These are phyloP conservation scores for Moringa oleifera DNA, from an alignment of 345 rosid genomes.

Conservation along the genomic window DNA sequence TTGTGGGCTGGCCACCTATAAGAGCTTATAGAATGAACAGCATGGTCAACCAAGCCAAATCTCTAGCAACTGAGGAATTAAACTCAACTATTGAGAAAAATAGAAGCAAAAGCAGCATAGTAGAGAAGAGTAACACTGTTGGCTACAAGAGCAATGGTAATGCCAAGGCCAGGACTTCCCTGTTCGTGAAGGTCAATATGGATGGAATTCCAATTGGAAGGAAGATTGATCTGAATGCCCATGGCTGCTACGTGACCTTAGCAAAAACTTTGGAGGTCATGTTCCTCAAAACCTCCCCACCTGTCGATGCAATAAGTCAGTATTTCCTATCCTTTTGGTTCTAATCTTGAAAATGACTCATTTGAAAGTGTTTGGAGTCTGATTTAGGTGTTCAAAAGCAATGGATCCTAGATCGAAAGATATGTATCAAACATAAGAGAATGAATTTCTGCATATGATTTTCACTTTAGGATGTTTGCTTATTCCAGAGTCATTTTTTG, in stretches of 20 bases:
- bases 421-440: too few relatives aligned
- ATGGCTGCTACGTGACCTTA: constrained; percentile 62
- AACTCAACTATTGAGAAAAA: constrained; percentile 27
- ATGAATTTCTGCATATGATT: too few relatives aligned
- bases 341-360: constrained; percentile 2
- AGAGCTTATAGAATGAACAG: constrained; percentile 71
- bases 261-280: constrained; percentile 64
- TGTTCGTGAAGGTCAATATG: constrained; percentile 88
- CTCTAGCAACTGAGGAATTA: constrained; percentile 40
- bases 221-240: constrained; percentile 73
- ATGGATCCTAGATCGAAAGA: too few relatives aligned
- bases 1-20: constrained; percentile 98
- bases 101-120: constrained; percentile 21
- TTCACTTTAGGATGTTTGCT: too few relatives aligned
- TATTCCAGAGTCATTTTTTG: too few relatives aligned
- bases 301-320: constrained; percentile 31
- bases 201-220: constrained; percentile 93
- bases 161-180: constrained; percentile 38
- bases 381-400: neutral
- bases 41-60: constrained; percentile 65
- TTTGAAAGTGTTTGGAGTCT: constrained; percentile 3
- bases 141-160: constrained; percentile 20
- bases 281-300: constrained; percentile 48
- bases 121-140: constrained; percentile 24
- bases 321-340: constrained; percentile 13